Base-by-base conservation (phyloP, 176 grass and related monocot species). In the Canna indica region DNA sequence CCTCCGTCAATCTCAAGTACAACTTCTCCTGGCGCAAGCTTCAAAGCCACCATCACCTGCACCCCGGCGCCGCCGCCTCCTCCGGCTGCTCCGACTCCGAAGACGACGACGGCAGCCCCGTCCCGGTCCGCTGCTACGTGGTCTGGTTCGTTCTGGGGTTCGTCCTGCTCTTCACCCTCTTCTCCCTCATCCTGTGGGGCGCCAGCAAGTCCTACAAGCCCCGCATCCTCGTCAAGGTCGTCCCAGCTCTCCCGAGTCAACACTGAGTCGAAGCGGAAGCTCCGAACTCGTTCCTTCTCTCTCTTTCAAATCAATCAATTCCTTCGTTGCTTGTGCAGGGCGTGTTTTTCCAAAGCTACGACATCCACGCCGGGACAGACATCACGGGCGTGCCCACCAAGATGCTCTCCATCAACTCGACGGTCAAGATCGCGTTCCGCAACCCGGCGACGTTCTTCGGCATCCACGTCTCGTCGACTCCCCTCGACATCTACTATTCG, bases 381-480 rank as follows among this genome's bases (percentile, higher is more conserved):
- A 77, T 85, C 72, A 93, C 94, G 30, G 94, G 94, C 33, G 94
- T 99, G 12, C 94, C 94, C 24, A 99, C 94, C 1, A 88, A 90
- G 86, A 99, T 99, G 89, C 87, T 99, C 82, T 85, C 84, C 0
- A 69, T 93, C 25, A 99, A 93, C 79, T 88, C 89, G 18, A 99
- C 94, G 60, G 94, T 99, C 46, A 81, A 71, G 78, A 86, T 99
- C 71, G 75, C 85, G 3, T 99, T 93, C 69, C 85, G 87, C 64
- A 99, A 99, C 86, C 82, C 83, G 0, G 94, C 82, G 59, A 90
- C 94, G 65, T 99, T 99, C 86, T 99, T 99, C 78, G 87, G 94
- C 82, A 79, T 99, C 65, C 94, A 99, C 76, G 86, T 93, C 82
- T 80, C 84, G 64, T 82, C 94, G 45, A 90, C 94, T 41, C 89